phyloP scores from a whole-genome alignment of 169 alveolate species.

The Cardiosporidium cionae region DNA sequence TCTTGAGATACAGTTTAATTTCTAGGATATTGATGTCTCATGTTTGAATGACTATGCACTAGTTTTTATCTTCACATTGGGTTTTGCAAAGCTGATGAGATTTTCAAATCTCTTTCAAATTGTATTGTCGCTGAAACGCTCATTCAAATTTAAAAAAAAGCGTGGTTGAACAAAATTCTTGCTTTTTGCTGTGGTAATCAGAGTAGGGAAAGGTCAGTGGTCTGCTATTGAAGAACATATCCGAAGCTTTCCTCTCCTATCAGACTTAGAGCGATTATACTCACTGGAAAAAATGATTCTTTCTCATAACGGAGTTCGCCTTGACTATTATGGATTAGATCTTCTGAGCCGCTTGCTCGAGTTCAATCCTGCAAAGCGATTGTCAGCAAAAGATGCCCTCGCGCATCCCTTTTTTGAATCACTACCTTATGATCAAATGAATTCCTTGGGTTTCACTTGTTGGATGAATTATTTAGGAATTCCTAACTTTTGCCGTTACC shows the following conservation, averaged over 20 bases:
- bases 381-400: conserved; percentile 15
- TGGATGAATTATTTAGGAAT: neutral
- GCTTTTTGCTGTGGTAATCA: no score
- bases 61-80: no score
- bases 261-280: neutral
- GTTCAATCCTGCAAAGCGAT: conserved; percentile 2
- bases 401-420: conserved; percentile 12
- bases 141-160: no score
- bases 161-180: no score
- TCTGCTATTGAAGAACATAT: neutral
- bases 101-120: no score
- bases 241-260: neutral
- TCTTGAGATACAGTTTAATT: no score
- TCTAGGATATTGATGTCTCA: no score
- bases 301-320: neutral
- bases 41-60: no score
- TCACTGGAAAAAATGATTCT: neutral
- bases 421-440: conserved; percentile 11
- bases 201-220: neutral
- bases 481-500: neutral
- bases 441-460: conserved; percentile 1
- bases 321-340: neutral
- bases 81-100: no score
- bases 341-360: conserved; percentile 4
- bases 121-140: no score